A percentile compares a stretch with the other conserved stretches of the same genome.
Conservation (phyloP, 345 rosid genomes). For the Brassica carinata region DNA sequence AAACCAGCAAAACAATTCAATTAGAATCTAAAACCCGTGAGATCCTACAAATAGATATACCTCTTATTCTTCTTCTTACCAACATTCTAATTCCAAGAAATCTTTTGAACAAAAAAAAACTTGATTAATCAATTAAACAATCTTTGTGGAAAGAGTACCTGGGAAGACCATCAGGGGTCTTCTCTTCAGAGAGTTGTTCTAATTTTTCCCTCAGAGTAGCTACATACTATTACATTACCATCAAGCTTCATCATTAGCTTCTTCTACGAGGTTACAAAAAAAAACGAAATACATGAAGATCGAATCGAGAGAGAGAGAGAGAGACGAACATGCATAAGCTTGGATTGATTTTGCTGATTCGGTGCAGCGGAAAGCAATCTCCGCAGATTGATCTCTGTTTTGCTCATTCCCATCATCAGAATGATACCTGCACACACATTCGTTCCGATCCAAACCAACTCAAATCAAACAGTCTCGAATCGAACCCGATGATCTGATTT, state of each 20-base stretch:
- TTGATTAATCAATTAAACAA: too few relatives aligned
- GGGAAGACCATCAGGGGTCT: slow-evolving; percentile 72
- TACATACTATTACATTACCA: slow-evolving; percentile 59
- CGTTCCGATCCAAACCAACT: not conserved
- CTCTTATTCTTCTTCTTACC: too few relatives aligned
- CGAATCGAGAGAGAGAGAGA: not conserved
- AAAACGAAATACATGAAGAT: not conserved
- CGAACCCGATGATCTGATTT: not conserved
- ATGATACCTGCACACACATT: not conserved
- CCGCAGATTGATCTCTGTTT: slow-evolving; percentile 71
- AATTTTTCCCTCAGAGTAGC: slow-evolving; percentile 77
- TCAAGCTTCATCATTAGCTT: not conserved
- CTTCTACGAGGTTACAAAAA: not conserved
- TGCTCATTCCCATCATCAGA: slow-evolving; percentile 65
- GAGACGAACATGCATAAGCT: slow-evolving; percentile 67
- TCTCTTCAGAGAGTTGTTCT: slow-evolving; percentile 74
- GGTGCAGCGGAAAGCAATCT: slow-evolving; percentile 81
- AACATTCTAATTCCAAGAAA: not conserved
- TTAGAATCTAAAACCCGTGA: not conserved
- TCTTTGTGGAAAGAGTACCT: slow-evolving; percentile 37
- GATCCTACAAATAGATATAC: not conserved
- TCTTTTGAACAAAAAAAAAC: not conserved
- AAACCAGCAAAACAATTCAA: not conserved
- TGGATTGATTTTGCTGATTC: slow-evolving; percentile 70
- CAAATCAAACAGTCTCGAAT: not conserved